A percentile compares a stretch with the other conserved stretches of the same genome.
Evolutionary conservation across 495 filamentous ascomycete genomes (phyloP).

Genomic region (Podospora comata): DNA sequence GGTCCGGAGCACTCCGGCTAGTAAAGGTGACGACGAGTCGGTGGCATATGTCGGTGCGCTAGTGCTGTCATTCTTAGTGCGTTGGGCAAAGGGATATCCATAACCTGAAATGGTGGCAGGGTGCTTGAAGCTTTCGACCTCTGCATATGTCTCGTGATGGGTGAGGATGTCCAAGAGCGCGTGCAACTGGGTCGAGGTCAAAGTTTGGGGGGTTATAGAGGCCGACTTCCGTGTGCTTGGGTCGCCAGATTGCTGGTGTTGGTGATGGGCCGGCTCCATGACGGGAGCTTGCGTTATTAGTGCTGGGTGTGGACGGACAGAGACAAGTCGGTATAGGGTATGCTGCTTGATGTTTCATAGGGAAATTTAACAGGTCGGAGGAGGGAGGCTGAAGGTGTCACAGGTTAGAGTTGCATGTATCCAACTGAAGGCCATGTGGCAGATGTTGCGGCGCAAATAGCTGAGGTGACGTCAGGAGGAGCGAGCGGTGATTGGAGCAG

Average conservation of each 20-base stretch:
- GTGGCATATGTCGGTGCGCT: constrained; percentile 19
- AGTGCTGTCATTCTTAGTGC: constrained; percentile 9
- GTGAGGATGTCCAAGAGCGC: constrained; percentile 66
- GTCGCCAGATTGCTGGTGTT: not conserved
- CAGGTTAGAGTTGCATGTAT: not conserved
- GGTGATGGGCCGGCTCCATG: not conserved
- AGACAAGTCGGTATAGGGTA: not conserved
- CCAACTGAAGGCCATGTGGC: not conserved
- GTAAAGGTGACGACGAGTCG: constrained; percentile 51
- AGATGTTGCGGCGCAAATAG: not conserved
- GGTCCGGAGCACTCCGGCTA: constrained; percentile 56
- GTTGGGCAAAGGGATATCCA: constrained; percentile 54
- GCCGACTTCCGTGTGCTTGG: not conserved
- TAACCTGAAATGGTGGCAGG: constrained; percentile 53
- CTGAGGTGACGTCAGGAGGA: not conserved
- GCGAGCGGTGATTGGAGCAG: not conserved
- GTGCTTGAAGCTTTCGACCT: constrained; percentile 59
- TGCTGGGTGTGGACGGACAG: not conserved
- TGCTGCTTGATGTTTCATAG: not conserved
- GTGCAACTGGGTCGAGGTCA: constrained; percentile 51
- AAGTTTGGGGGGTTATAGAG: constrained; percentile 14
- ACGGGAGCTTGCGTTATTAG: not conserved
- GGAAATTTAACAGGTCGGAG: not conserved
- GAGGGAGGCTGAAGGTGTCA: not conserved
- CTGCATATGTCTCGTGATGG: constrained; percentile 59